Evolutionary conservation across 345 rosid species (phyloP).

Genomic region (Barbarea vulgaris): DNA sequence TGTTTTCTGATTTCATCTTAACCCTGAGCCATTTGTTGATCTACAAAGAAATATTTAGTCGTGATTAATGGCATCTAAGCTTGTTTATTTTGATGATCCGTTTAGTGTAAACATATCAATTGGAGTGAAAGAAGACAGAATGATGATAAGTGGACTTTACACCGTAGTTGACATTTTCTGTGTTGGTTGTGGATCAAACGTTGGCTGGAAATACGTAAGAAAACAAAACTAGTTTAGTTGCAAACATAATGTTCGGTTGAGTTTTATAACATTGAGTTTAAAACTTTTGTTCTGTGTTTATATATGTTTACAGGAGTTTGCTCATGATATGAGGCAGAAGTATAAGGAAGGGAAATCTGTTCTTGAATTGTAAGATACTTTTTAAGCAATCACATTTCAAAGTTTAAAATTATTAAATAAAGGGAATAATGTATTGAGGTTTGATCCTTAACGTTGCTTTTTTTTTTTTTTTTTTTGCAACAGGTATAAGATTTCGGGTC

Average conservation of each 20-base stretch:
- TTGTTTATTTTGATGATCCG: not conserved
- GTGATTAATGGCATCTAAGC: not conserved
- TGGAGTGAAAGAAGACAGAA: conserved; percentile 71
- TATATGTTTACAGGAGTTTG: conserved; percentile 66
- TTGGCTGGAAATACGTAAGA: conserved; percentile 98
- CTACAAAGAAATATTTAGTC: not conserved
- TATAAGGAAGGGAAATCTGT: conserved; percentile 97
- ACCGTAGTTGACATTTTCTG: conserved; percentile 89
- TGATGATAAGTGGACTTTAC: conserved; percentile 79
- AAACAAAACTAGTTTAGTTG: conserved; percentile 3
- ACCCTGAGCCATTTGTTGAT: not conserved
- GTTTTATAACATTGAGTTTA: not conserved
- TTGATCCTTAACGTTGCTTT: conserved; percentile 5
- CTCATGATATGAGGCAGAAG: conserved; percentile 70
- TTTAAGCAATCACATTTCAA: not conserved
- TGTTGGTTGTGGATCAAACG: conserved; percentile 92
- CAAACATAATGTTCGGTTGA: not conserved
- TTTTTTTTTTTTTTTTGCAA: conserved; percentile 1
- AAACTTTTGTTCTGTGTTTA: conserved; percentile 1
- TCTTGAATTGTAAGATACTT: conserved; percentile 69
- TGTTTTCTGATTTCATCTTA: conserved; percentile 39
- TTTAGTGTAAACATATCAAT: conserved; percentile 63
- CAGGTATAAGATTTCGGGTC: conserved; percentile 65
- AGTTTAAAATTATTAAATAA: not conserved
- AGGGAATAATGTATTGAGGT: not conserved